Percentiles rank a stretch among this genome's conserved stretches.
Evolutionary conservation across 1,284 basidiomycete species (phyloP).

Genomic region (Fomitiporia mediterranea): DNA sequence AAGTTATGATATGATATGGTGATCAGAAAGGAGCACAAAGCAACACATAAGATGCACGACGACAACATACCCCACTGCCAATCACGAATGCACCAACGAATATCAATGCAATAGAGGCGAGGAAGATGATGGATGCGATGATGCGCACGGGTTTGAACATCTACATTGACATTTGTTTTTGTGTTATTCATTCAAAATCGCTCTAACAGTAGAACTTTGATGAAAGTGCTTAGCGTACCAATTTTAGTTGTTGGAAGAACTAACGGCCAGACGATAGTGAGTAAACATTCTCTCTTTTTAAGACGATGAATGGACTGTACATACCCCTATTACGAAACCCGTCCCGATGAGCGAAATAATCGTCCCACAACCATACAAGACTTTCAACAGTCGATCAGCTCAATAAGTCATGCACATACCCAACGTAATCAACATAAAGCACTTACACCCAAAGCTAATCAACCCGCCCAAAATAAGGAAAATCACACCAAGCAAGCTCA

Average conservation of each 20-base stretch:
- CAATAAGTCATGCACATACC: constrained; percentile 46
- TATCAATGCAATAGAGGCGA: constrained; percentile 72
- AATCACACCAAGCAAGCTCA: constrained; percentile 80
- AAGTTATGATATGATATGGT: no score
- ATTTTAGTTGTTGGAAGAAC: constrained; percentile 77
- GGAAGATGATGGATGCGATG: constrained; percentile 76
- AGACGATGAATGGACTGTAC: constrained; percentile 28
- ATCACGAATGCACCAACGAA: constrained; percentile 81
- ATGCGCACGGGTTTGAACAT: constrained; percentile 94
- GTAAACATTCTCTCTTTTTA: constrained; percentile 3
- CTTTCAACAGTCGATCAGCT: constrained; percentile 33
- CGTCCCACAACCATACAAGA: constrained; percentile 81
- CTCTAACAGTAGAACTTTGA: constrained; percentile 13
- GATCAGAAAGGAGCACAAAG: no score
- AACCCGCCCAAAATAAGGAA: constrained; percentile 72
- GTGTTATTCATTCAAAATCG: neutral
- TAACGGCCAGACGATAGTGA: no score
- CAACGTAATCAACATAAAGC: constrained; percentile 51
- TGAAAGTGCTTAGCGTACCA: no score
- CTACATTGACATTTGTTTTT: constrained; percentile 37
- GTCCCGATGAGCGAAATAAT: constrained; percentile 82
- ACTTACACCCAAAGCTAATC: constrained; percentile 74
- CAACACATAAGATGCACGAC: no score
- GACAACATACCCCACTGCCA: constrained; percentile 51
- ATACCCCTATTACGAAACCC: constrained; percentile 82